A percentile compares a stretch with the other conserved stretches of the same genome.
phyloP scores from a whole-genome alignment of 495 filamentous ascomycete genomes.

The Xylaria curta region DNA sequence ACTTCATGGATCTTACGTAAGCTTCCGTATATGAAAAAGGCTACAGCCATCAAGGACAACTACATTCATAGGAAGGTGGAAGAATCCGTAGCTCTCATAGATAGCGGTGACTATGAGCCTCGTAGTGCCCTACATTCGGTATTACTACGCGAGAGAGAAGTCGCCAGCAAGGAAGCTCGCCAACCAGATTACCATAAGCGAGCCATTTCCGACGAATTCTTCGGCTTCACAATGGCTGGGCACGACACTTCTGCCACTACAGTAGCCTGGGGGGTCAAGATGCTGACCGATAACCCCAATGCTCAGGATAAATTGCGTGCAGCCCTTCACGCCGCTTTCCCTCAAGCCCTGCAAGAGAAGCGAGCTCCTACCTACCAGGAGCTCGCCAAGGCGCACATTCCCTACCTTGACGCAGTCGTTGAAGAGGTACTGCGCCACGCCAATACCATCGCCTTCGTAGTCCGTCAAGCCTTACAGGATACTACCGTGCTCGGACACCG shows the following conservation, averaged over 20 bases:
- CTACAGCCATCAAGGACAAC: slow-evolving; percentile 3
- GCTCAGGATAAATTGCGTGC: slow-evolving; percentile 38
- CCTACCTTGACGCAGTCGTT: slow-evolving; percentile 43
- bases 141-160: slow-evolving; percentile 4
- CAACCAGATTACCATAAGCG: slow-evolving; percentile 5
- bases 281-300: slow-evolving; percentile 39
- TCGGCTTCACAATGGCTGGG: slow-evolving; percentile 42
- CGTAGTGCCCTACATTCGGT: slow-evolving; percentile 5
- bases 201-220: slow-evolving; percentile 29
- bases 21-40: slow-evolving; percentile 11
- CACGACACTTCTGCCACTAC: slow-evolving; percentile 41
- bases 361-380: slow-evolving; percentile 35
- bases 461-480: slow-evolving; percentile 38
- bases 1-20: slow-evolving; percentile 9
- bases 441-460: slow-evolving; percentile 12
- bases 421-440: slow-evolving; percentile 39
- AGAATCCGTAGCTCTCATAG: slow-evolving; percentile 28
- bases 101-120: slow-evolving; percentile 22
- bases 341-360: slow-evolving; percentile 25
- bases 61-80: slow-evolving; percentile 35
- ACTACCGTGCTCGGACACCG: slow-evolving; percentile 35
- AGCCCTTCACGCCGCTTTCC: slow-evolving; percentile 30
- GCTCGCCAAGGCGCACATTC: slow-evolving; percentile 30
- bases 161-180: slow-evolving; percentile 1
- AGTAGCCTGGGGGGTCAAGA: slow-evolving; percentile 45